Conservation (phyloP, 495 filamentous ascomycete species). For the Talaromyces borbonicus region DNA sequence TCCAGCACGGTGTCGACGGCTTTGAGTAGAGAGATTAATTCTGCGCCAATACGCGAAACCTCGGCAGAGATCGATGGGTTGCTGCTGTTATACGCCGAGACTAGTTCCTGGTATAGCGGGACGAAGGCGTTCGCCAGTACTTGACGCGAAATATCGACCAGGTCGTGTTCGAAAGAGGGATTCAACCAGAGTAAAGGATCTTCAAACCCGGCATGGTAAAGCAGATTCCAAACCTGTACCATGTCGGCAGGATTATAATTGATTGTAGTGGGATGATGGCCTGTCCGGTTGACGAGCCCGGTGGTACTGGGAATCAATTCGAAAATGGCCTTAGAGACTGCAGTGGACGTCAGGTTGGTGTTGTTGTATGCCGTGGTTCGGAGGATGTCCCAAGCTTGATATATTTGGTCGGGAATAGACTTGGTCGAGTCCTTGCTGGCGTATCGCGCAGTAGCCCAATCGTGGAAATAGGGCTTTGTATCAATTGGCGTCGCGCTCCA, state of each 20-base stretch:
- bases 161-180: slow-evolving; percentile 37
- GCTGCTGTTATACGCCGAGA: slow-evolving; percentile 23
- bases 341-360: slow-evolving; percentile 31
- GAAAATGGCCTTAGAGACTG: slow-evolving; percentile 39
- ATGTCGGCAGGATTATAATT: slow-evolving; percentile 33
- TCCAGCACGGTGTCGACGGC: slow-evolving; percentile 35
- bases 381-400: slow-evolving; percentile 38
- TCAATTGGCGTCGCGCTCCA: slow-evolving; percentile 36
- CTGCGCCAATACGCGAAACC: slow-evolving; percentile 17
- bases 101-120: slow-evolving; percentile 25
- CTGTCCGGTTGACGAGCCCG: slow-evolving; percentile 26
- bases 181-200: slow-evolving; percentile 34
- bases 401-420: slow-evolving; percentile 24
- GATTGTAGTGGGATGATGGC: slow-evolving; percentile 31
- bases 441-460: slow-evolving; percentile 39
- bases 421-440: slow-evolving; percentile 22
- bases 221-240: slow-evolving; percentile 29
- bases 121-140: slow-evolving; percentile 40
- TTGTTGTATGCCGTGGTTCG: slow-evolving; percentile 42
- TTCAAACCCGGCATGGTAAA: slow-evolving; percentile 27
- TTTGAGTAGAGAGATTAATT: slow-evolving; percentile 22
- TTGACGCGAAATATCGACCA: slow-evolving; percentile 43
- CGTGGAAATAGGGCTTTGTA: slow-evolving; percentile 33
- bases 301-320: slow-evolving; percentile 33
- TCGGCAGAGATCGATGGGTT: slow-evolving; percentile 10